These are phyloP conservation scores for Diaporthe australafricana DNA, from an alignment of 2,329 filamentous ascomycete species.

Conservation along the genomic window DNA sequence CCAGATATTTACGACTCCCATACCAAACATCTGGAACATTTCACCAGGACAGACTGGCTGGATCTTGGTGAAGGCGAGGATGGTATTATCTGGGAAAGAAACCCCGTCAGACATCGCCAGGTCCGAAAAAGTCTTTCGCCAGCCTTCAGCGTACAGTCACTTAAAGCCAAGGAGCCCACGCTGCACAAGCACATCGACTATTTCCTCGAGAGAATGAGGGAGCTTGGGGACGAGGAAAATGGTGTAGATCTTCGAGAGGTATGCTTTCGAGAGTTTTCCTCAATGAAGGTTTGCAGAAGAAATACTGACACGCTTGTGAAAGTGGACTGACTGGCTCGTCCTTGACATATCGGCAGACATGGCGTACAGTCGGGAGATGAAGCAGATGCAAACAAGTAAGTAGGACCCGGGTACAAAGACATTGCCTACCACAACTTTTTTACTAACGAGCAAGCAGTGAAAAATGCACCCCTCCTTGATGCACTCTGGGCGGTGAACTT, in stretches of 20 bases:
- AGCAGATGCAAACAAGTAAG: constrained; percentile 13
- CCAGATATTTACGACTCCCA: constrained; percentile 9
- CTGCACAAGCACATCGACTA: constrained; percentile 16
- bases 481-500: constrained; percentile 1
- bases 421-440: not conserved
- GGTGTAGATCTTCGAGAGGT: not conserved
- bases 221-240: not conserved
- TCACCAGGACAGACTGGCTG: constrained; percentile 24
- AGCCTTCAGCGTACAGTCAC: not conserved
- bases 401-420: not conserved
- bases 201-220: not conserved
- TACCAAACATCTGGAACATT: not conserved
- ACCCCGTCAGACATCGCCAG: not conserved
- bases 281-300: not conserved
- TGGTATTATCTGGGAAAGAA: constrained; percentile 11
- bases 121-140: not conserved
- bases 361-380: constrained; percentile 21
- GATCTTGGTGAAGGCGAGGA: not conserved
- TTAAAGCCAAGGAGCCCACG: not conserved
- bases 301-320: not conserved
- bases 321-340: constrained; percentile 17
- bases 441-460: not conserved
- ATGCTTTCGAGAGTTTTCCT: not conserved
- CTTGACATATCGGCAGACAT: constrained; percentile 7
- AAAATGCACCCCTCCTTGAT: not conserved